phyloP scores from a whole-genome alignment of 495 filamentous ascomycete genomes.

The Aspergillus bertholletiae region DNA sequence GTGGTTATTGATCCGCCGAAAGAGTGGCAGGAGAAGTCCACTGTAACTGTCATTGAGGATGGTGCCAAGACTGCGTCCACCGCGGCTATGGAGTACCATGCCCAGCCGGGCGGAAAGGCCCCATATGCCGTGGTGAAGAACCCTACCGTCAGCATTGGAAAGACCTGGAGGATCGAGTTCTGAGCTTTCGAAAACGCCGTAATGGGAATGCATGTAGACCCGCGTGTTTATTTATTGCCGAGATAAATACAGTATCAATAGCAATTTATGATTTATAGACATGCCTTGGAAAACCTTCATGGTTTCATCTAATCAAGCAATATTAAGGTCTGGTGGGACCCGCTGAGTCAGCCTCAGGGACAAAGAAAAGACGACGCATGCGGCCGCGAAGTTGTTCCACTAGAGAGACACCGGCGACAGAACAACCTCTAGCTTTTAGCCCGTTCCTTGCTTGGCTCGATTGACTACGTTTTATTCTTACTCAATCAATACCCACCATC shows the following conservation, averaged over 20 bases:
- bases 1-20: slow-evolving; percentile 74
- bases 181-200: slow-evolving; percentile 13
- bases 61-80: slow-evolving; percentile 57
- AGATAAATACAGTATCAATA: neutral
- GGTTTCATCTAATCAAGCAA: neutral
- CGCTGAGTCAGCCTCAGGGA: slow-evolving; percentile 18
- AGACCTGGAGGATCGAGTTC: slow-evolving; percentile 79
- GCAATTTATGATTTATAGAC: neutral
- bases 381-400: neutral
- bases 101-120: slow-evolving; percentile 58
- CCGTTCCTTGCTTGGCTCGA: neutral
- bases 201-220: neutral
- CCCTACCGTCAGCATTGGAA: slow-evolving; percentile 70
- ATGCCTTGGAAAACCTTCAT: neutral
- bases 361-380: slow-evolving; percentile 1
- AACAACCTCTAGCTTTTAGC: neutral
- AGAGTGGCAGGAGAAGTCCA: slow-evolving; percentile 64
- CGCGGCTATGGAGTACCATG: slow-evolving; percentile 55
- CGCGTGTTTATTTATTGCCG: neutral
- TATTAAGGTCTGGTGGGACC: neutral
- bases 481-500: neutral
- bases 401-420: neutral
- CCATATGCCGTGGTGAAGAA: slow-evolving; percentile 78
- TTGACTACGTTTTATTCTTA: neutral
- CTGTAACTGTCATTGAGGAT: slow-evolving; percentile 65